Base-by-base conservation (phyloP, 495 filamentous ascomycete species). In the Parmelia sp. region DNA sequence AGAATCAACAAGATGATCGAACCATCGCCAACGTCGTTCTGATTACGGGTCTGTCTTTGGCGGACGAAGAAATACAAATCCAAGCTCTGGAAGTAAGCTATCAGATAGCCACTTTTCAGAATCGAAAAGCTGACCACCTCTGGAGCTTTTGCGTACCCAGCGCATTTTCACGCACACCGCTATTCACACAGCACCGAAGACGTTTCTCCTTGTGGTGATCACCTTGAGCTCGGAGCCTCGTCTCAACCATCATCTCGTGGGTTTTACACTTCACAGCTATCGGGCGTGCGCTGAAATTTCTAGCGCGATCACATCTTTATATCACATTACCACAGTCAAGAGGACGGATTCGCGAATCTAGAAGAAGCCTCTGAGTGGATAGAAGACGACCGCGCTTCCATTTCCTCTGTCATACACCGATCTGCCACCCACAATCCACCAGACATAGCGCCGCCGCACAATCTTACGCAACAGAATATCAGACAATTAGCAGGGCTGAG, bases 291-390 rank as follows among this genome's bases (percentile, higher is more conserved):
- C 56, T 72, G 47, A 67, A 45, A 19, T 42, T 60, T 15, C 2
- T 35, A 96, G 78, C 90, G 89, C 71, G 92, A 97, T 62, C 84
- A 89, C 67, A 85, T 97, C 65, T 90, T 92, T 70, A 85, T 98
- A 23, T 92, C 91, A 1, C 91, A 97, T 74, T 90, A 85, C 75
- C 92, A 98, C 71, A 80, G 87, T 40, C 78, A 82, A 6, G 82
- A 85, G 21, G 85, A 92, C 72, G 90, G 86, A 0, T 88, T 89
- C 62, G 78, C 82, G 1, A 85, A 93, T 65, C 72, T 90, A 3
- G 88, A 94, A 67, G 84, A 87, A 27, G 76, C 73, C 58, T 74
- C 80, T 63, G 75, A 77, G 37, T 75, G 74, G 74, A 69, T 77
- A 14, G 78, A 80, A 1, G 78, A 80, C 58, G 79, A 75, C 25